Evolutionary conservation across 768 basidiomycete species (phyloP).

Genomic region (Cystobasidium ongulense): DNA sequence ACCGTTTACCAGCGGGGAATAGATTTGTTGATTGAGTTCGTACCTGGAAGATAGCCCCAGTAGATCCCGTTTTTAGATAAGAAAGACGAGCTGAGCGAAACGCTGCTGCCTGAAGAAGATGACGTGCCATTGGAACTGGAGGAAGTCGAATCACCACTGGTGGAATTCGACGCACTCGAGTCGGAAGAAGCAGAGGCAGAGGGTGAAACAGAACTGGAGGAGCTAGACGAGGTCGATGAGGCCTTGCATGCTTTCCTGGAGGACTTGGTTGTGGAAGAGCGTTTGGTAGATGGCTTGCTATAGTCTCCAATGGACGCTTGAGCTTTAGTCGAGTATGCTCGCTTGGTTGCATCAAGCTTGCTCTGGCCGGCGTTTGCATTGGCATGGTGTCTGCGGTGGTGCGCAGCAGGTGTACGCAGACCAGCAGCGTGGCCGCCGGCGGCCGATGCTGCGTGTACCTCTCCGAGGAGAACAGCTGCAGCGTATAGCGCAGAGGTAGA

Average conservation of each 20-base stretch:
- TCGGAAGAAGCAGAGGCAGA: slow-evolving; percentile 30
- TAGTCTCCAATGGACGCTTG: too few relatives aligned
- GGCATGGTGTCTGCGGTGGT: neutral
- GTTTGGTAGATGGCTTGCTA: neutral
- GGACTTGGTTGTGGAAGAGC: neutral
- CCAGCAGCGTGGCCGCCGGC: neutral
- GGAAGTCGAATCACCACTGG: slow-evolving; percentile 20
- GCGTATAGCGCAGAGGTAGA: neutral
- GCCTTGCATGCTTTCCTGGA: slow-evolving; percentile 30
- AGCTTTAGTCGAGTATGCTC: neutral
- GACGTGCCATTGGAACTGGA: slow-evolving; percentile 14
- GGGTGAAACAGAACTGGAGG: slow-evolving; percentile 21
- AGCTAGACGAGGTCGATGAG: slow-evolving; percentile 9
- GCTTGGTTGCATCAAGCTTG: neutral
- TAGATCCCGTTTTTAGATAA: slow-evolving; percentile 38
- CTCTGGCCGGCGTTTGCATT: neutral
- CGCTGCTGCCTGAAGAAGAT: neutral
- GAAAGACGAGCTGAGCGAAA: slow-evolving; percentile 24
- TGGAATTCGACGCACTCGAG: neutral
- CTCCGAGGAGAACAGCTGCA: neutral
- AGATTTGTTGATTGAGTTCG: too few relatives aligned
- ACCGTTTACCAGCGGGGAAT: too few relatives aligned
- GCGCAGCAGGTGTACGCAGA: neutral
- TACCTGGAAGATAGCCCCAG: slow-evolving; percentile 38
- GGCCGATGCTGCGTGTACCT: neutral